These are phyloP conservation scores for Chaetomiaceae sp. DNA, from an alignment of 2,329 filamentous ascomycete genomes.

Conservation along the genomic window DNA sequence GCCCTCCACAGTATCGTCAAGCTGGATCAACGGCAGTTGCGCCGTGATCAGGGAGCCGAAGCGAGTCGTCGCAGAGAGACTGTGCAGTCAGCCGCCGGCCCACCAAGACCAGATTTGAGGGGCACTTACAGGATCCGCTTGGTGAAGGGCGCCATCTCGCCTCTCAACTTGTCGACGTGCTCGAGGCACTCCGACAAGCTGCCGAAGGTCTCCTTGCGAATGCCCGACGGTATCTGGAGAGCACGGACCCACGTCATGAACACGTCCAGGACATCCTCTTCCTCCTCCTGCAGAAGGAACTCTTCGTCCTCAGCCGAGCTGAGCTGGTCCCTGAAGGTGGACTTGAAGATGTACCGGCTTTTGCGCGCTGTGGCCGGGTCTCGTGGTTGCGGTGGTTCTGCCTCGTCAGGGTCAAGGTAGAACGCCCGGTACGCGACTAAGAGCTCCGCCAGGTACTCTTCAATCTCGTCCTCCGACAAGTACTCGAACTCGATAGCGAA, in stretches of 20 bases:
- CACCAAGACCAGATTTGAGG: not conserved
- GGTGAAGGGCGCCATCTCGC: conserved; percentile 8
- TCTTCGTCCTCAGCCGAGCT: conserved; percentile 9
- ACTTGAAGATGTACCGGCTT: conserved; percentile 10
- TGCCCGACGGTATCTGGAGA: not conserved
- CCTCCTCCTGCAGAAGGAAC: conserved; percentile 14
- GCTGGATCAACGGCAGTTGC: not conserved
- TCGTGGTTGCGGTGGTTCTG: not conserved
- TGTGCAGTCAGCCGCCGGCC: conserved; percentile 1
- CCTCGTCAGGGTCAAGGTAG: conserved; percentile 11
- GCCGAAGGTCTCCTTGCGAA: conserved; percentile 1
- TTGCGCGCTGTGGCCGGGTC: not conserved
- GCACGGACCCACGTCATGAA: conserved; percentile 15
- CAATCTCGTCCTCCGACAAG: conserved; percentile 17
- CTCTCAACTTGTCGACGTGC: not conserved
- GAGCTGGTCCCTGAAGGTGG: conserved; percentile 12
- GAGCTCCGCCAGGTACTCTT: conserved; percentile 11
- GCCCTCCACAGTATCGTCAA: conserved; percentile 7
- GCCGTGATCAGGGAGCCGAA: conserved; percentile 2
- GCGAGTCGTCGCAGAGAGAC: not conserved
- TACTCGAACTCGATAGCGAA: conserved; percentile 11
- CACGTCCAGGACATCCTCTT: conserved; percentile 18
- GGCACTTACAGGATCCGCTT: conserved; percentile 13
- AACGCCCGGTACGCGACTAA: conserved; percentile 16
- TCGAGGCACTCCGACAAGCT: conserved; percentile 6